Percentiles rank a stretch among this genome's conserved stretches.
phyloP scores from a whole-genome alignment of 345 rosid species.

The Eucalyptus regnans region DNA sequence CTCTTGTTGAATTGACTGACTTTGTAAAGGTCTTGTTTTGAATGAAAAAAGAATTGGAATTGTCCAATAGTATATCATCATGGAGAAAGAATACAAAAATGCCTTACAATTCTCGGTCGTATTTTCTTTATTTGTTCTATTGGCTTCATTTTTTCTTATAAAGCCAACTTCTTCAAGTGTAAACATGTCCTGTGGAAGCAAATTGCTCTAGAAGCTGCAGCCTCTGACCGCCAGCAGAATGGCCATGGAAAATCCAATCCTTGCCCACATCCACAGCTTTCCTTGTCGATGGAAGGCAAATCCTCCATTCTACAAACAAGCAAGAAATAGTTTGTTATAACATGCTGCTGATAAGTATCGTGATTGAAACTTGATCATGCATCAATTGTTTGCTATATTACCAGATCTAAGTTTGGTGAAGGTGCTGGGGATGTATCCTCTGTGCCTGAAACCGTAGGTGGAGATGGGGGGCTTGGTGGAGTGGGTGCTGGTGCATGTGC shows the following conservation, averaged over 20 bases:
- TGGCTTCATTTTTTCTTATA: neutral
- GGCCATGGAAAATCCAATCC: conserved; percentile 27
- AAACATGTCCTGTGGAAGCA: neutral
- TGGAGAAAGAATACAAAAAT: neutral
- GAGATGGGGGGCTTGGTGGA: conserved; percentile 79
- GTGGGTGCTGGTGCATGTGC: conserved; percentile 69
- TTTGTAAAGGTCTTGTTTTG: neutral
- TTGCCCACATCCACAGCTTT: conserved; percentile 31
- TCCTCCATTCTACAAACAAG: conserved; percentile 48
- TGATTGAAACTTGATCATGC: neutral
- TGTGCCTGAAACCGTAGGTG: conserved; percentile 44
- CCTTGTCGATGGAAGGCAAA: conserved; percentile 25
- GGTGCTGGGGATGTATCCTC: conserved; percentile 77
- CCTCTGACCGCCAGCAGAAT: conserved; percentile 37
- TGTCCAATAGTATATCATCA: neutral
- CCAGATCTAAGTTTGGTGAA: conserved; percentile 42
- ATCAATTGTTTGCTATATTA: conserved; percentile 1
- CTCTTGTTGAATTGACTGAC: neutral
- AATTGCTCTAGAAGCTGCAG: conserved; percentile 16
- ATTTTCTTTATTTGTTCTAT: neutral
- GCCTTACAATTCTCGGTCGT: neutral
- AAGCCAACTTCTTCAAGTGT: neutral
- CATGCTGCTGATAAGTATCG: neutral
- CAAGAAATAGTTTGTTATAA: neutral
- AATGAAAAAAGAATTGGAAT: neutral